Evolutionary conservation across 208 protist genomes (phyloP).

Genomic region (Leishmania turanica): DNA sequence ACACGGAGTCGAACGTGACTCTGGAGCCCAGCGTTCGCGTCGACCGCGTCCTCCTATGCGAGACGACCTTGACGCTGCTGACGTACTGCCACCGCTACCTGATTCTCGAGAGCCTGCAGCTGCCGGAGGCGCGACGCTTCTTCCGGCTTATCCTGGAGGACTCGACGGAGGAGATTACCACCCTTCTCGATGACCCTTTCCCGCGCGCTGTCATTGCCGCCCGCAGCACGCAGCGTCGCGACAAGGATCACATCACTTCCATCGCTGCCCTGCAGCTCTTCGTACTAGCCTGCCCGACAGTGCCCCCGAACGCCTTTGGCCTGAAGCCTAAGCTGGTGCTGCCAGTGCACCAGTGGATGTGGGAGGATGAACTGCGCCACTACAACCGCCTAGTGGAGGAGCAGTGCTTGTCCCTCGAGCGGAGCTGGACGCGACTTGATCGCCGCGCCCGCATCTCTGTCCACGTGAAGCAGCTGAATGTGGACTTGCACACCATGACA

Average conservation of each 20-base stretch:
- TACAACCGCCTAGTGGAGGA: constrained; percentile 68
- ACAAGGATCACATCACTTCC: constrained; percentile 85
- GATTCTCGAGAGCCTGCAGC: constrained; percentile 56
- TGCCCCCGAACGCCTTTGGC: constrained; percentile 74
- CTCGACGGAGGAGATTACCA: constrained; percentile 51
- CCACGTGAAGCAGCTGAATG: constrained; percentile 51
- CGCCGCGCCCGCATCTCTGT: constrained; percentile 42
- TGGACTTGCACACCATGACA: constrained; percentile 79
- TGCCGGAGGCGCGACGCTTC: constrained; percentile 59
- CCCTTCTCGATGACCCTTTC: constrained; percentile 82
- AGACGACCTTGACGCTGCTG: constrained; percentile 64
- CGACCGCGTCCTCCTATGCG: constrained; percentile 74
- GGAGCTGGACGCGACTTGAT: constrained; percentile 36
- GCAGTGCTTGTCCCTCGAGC: constrained; percentile 74
- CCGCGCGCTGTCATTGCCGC: constrained; percentile 42
- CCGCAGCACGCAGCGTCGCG: constrained; percentile 60
- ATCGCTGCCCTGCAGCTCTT: constrained; percentile 83
- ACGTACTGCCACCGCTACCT: constrained; percentile 53
- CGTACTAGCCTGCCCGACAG: constrained; percentile 67
- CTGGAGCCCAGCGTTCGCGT: constrained; percentile 61
- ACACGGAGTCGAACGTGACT: constrained; percentile 62
- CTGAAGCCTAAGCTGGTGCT: constrained; percentile 73
- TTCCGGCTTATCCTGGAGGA: constrained; percentile 71
- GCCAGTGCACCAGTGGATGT: constrained; percentile 88
- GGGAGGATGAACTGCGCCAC: constrained; percentile 90